These are phyloP conservation scores for Beauveria australis DNA, from an alignment of 2,329 filamentous ascomycete species.

Conservation along the genomic window DNA sequence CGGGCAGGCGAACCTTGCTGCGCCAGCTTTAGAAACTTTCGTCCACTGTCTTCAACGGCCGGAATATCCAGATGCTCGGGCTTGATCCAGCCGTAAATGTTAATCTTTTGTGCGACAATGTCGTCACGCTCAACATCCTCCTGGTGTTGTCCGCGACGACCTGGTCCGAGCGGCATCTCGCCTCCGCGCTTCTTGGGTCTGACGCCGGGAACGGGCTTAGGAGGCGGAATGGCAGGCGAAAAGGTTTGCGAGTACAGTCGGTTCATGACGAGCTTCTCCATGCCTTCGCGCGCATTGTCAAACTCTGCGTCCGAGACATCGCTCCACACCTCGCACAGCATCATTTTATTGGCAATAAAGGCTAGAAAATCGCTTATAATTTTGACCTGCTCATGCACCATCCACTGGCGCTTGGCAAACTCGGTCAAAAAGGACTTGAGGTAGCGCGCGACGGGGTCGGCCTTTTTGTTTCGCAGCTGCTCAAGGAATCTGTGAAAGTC, in stretches of 20 bases:
- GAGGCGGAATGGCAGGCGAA: slow-evolving; percentile 81
- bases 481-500: slow-evolving; percentile 97
- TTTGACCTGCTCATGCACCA: slow-evolving; percentile 99
- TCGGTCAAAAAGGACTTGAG: slow-evolving; percentile 89
- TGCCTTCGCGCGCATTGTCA: slow-evolving; percentile 94
- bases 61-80: slow-evolving; percentile 93
- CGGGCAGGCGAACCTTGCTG: slow-evolving; percentile 58
- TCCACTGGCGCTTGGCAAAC: slow-evolving; percentile 97
- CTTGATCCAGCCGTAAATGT: slow-evolving; percentile 90
- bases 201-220: slow-evolving; percentile 62
- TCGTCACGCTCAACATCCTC: slow-evolving; percentile 97
- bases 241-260: slow-evolving; percentile 92
- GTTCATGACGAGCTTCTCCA: slow-evolving; percentile 99
- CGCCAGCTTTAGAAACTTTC: slow-evolving; percentile 78
- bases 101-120: slow-evolving; percentile 90
- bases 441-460: slow-evolving; percentile 95
- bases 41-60: slow-evolving; percentile 73
- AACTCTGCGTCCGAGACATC: slow-evolving; percentile 95
- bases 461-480: slow-evolving; percentile 89
- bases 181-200: slow-evolving; percentile 61
- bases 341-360: slow-evolving; percentile 98
- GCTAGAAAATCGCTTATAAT: slow-evolving; percentile 94
- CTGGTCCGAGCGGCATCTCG: slow-evolving; percentile 64
- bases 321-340: slow-evolving; percentile 90
- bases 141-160: slow-evolving; percentile 90